These are phyloP conservation scores for Eucalyptus globulus DNA, from an alignment of 345 rosid species.

Conservation along the genomic window DNA sequence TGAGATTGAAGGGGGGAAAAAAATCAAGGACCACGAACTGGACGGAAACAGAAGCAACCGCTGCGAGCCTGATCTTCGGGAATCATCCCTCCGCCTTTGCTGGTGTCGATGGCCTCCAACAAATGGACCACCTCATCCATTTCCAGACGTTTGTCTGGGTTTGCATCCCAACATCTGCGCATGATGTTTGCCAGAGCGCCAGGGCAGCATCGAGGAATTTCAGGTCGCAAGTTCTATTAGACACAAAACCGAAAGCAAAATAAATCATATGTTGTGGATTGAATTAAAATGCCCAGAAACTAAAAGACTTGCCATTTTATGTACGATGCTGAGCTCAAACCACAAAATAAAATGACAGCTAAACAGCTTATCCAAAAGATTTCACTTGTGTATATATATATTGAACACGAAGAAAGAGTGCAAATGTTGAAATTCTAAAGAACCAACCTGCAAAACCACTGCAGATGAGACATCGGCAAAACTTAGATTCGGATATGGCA, in stretches of 20 bases:
- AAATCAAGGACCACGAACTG: conserved; percentile 21
- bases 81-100: conserved; percentile 47
- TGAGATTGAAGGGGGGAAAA: neutral
- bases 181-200: conserved; percentile 21
- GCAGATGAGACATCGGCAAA: conserved; percentile 32
- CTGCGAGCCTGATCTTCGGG: conserved; percentile 19
- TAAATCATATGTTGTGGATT: neutral
- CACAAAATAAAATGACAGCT: neutral
- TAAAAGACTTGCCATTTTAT: neutral
- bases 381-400: neutral
- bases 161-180: conserved; percentile 37
- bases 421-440: neutral
- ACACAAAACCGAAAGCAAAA: neutral
- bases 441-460: conserved; percentile 32
- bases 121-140: conserved; percentile 32
- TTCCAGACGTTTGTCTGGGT: conserved; percentile 32
- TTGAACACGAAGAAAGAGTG: neutral
- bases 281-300: neutral
- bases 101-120: conserved; percentile 31
- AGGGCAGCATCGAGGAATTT: conserved; percentile 38
- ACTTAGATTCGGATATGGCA: conserved; percentile 38
- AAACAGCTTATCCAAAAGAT: neutral
- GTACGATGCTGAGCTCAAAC: neutral
- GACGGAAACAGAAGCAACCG: conserved; percentile 24
- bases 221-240: conserved; percentile 27